Conservation (phyloP, 2,329 filamentous ascomycete species). For the Neocatenulostroma microsporum region DNA sequence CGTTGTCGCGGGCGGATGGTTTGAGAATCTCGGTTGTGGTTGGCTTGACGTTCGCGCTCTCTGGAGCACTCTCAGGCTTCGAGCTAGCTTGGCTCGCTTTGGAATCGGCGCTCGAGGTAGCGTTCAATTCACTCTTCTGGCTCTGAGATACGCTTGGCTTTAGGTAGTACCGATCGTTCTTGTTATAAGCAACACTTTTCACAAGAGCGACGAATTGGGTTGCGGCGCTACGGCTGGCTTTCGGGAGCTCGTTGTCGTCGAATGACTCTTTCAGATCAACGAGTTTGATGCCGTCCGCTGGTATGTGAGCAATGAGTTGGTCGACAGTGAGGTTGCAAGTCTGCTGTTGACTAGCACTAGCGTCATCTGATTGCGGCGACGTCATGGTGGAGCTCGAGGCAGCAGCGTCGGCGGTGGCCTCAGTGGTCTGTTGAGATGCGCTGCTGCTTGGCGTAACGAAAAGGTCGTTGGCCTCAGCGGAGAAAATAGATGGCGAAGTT, state of each 20-base stretch:
- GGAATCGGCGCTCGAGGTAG: not conserved
- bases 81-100: not conserved
- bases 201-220: slow-evolving; percentile 1
- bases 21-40: slow-evolving; percentile 1
- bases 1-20: no score
- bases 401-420: no score
- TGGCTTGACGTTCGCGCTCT: not conserved
- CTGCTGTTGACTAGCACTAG: not conserved
- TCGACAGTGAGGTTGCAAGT: not conserved
- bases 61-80: not conserved
- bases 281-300: slow-evolving; percentile 4
- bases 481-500: no score
- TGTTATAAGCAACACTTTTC: not conserved
- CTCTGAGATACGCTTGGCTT: not conserved
- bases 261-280: not conserved
- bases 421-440: no score
- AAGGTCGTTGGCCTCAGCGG: no score
- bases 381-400: no score
- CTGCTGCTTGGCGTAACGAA: no score
- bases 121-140: not conserved
- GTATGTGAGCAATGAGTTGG: not conserved
- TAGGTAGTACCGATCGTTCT: not conserved
- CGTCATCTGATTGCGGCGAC: not conserved
- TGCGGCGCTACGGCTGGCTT: not conserved
- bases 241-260: not conserved